These are phyloP conservation scores for Mycena pura DNA, from an alignment of 768 basidiomycete genomes.

Conservation along the genomic window DNA sequence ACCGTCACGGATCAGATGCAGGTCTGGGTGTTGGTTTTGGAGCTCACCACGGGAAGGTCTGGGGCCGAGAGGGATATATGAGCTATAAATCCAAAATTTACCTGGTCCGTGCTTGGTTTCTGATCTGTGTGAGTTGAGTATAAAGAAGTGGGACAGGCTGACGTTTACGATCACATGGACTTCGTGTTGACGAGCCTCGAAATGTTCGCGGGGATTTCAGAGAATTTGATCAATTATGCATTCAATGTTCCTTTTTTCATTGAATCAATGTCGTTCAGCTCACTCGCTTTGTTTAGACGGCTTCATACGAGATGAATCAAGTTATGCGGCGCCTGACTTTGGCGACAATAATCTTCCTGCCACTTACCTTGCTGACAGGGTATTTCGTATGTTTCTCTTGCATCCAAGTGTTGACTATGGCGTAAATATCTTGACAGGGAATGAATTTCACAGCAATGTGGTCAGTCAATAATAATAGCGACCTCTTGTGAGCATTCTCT, in stretches of 20 bases:
- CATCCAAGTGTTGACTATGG: no score
- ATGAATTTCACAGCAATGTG: conserved; percentile 55
- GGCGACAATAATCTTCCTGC: conserved; percentile 57
- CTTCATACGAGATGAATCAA: conserved; percentile 78
- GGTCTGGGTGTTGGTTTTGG: conserved; percentile 3
- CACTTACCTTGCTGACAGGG: conserved; percentile 55
- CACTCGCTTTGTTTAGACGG: conserved; percentile 49
- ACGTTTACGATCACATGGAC: conserved; percentile 80
- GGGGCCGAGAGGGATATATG: conserved; percentile 60
- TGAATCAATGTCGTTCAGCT: not conserved
- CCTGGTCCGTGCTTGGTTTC: conserved; percentile 47
- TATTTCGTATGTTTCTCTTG: conserved; percentile 42
- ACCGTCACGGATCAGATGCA: conserved; percentile 12
- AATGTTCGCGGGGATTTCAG: conserved; percentile 73
- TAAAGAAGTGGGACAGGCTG: conserved; percentile 50
- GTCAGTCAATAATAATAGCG: conserved; percentile 36
- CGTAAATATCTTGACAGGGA: conserved; percentile 28
- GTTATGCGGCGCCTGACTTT: conserved; percentile 67
- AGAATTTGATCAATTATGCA: conserved; percentile 75
- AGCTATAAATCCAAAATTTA: conserved; percentile 75
- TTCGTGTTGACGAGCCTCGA: conserved; percentile 73
- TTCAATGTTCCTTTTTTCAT: conserved; percentile 60
- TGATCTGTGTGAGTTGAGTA: not conserved
- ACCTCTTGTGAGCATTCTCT: conserved; percentile 32
- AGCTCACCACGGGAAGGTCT: not conserved